phyloP scores from a whole-genome alignment of 768 basidiomycete genomes.

The Hericium erinaceus region DNA sequence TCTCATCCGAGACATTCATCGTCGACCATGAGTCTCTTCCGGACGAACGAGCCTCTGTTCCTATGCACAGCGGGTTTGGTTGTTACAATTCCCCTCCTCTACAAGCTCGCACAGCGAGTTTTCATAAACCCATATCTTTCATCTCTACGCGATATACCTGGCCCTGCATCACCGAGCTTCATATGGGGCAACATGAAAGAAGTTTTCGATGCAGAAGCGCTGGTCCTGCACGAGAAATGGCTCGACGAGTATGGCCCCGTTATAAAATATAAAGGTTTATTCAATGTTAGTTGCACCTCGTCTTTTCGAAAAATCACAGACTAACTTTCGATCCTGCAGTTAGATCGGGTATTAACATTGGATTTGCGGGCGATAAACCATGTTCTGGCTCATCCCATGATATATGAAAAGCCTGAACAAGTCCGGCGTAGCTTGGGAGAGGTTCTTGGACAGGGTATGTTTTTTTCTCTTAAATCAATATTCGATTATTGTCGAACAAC shows the following conservation, averaged over 20 bases:
- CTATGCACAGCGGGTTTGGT: too few relatives aligned
- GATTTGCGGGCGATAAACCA: neutral
- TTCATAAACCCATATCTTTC: too few relatives aligned
- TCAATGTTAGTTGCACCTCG: neutral
- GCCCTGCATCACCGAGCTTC: neutral
- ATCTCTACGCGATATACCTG: neutral
- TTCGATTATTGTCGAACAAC: too few relatives aligned
- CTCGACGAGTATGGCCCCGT: neutral
- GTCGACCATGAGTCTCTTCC: too few relatives aligned
- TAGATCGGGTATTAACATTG: neutral
- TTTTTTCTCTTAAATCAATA: neutral
- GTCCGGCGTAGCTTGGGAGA: neutral
- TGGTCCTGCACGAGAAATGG: neutral
- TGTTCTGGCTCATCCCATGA: neutral
- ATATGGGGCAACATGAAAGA: neutral
- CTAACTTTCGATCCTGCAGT: too few relatives aligned
- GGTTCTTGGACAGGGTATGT: neutral
- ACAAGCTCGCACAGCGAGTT: too few relatives aligned
- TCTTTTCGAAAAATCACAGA: too few relatives aligned
- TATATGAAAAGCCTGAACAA: neutral
- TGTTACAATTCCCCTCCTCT: too few relatives aligned
- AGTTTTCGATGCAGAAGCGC: neutral
- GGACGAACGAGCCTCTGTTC: too few relatives aligned
- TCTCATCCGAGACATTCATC: too few relatives aligned
- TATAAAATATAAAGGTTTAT: neutral